Evolutionary conservation across 2,329 filamentous ascomycete genomes (phyloP), one percentile per base, ranked within the genome.

Genomic region (Arachnopeziza araneosa): DNA sequence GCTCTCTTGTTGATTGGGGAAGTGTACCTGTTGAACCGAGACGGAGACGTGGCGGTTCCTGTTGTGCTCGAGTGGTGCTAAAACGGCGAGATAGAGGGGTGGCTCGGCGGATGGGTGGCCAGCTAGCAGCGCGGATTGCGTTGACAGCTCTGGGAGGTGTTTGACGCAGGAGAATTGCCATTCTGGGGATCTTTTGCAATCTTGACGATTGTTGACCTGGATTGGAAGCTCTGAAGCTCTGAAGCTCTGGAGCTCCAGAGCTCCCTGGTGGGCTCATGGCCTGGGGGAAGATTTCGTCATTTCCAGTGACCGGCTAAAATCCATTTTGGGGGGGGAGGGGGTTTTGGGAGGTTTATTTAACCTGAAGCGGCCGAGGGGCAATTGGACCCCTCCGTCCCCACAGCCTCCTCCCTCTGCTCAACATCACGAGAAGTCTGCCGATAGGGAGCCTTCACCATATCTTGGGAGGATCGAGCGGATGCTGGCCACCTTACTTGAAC

Each of bases 1-100:
- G 26, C 14, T 54, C 1, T 17, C 26, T 36, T 23, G 19, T 49
- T 32, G n/a, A 23, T 52, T 56, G 48, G n/a, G n/a, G n/a, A 24
- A 21, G 23, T 4, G 26, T 58, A 60, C 60, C 60, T 50, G 56
- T 60, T 10, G 61, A 64, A 19, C 61, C 63, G 3, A 64, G 49
- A 52, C 60, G 57, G 9, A 64, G 56, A 56, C 63, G 60, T 10
- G 60, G 60, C 19, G 61, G 61, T 48, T 63, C 63, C 19, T 63
- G 61, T 51, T 63, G 60, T 48, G 52, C 55, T 52, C 57, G 30
- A 0, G 55, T 22, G 52, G 56, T 61, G 21, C 54, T 51, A 9
- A 64, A 64, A 24, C 59, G 52, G 17, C 57, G 36, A 12, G 60
- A 55, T 50, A 64, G 59, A 60, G 61, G 61, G 49, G 63, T 30